Evolutionary conservation across 352 stramenopile genomes (phyloP), one percentile per base, ranked within the genome.

Genomic region (Elongisporangium senticosum): DNA sequence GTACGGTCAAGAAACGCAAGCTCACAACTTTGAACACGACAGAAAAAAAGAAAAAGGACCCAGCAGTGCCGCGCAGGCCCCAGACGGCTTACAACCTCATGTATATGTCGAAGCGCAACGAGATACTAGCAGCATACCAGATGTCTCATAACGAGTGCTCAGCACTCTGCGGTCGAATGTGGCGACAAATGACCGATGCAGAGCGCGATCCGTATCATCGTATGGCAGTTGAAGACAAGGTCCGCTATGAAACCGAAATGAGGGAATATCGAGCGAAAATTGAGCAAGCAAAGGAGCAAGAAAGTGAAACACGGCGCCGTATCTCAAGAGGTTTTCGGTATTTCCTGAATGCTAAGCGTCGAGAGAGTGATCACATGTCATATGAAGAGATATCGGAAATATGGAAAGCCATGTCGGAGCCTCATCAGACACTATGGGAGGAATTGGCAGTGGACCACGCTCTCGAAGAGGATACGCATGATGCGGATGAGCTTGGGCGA

Each of bases 131-230:
- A 13, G 67, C 64, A 19, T 83, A 86, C 51, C 72, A 89, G 58
- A 77, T 89, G 58, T 79, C 74, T 15, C 76, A 89, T 63, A 86
- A 89, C 53, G 74, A 89, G 54, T 85, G 74, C 52, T 86, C 72
- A 3, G 75, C 72, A 24, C 62, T 86, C 4, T 86, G 69, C n/a
- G 76, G 76, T 0, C 68, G 71, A 10, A 60, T 89, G 59, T 86
- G 78, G 76, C 76, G 76, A 51, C 58, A 86, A 47, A 89, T 89
- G 74, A 62, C 60, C 17, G 72, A 83, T 23, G 51, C 20, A 13
- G 78, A 86, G 26, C 62, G 70, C 19, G 67, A 84, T 28, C 74
- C 65, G 33, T 89, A 81, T 68, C 71, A 79, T 37, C 66, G 60
- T 26, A 83, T 86, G 76, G 79, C 79, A 14, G 56, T 56, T 7